phyloP scores from a whole-genome alignment of 352 stramenopile genomes.

The Thalassiosira sp. region DNA sequence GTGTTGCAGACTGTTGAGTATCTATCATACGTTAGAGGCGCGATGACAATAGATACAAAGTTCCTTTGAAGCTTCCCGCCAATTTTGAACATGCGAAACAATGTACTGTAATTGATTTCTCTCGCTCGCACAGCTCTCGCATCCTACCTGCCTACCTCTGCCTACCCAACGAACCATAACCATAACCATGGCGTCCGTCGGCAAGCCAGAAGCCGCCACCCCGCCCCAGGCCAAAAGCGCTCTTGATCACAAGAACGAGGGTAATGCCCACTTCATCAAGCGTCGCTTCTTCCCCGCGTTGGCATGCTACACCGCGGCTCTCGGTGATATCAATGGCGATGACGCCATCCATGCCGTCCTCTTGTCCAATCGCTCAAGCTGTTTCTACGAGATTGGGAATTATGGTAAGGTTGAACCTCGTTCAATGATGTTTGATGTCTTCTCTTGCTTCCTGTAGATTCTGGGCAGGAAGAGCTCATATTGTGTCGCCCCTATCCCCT shows the following conservation, averaged over 20 bases:
- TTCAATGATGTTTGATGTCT: too few relatives aligned
- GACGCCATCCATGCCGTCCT: slow-evolving; percentile 5
- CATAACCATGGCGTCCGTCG: background rate
- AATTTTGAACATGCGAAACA: too few relatives aligned
- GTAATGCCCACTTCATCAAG: slow-evolving; percentile 25
- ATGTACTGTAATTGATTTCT: too few relatives aligned
- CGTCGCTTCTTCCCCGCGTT: slow-evolving; percentile 8
- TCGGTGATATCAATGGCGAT: background rate
- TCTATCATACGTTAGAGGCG: too few relatives aligned
- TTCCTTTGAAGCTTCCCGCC: too few relatives aligned
- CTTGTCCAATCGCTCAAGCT: slow-evolving; percentile 26
- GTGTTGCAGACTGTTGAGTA: too few relatives aligned
- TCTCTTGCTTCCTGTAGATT: too few relatives aligned
- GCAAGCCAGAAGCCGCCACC: background rate
- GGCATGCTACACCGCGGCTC: slow-evolving; percentile 14
- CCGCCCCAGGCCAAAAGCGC: too few relatives aligned
- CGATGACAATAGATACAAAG: too few relatives aligned
- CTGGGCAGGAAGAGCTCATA: too few relatives aligned
- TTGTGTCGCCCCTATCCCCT: background rate
- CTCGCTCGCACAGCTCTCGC: too few relatives aligned
- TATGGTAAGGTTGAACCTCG: slow-evolving; percentile 19
- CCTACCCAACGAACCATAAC: background rate
- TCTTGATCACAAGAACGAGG: slow-evolving; percentile 26
- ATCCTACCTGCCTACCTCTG: too few relatives aligned
- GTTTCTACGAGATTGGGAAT: slow-evolving; percentile 26